phyloP scores from a whole-genome alignment of 2,329 filamentous ascomycete genomes.

The Emergomyces africanus region DNA sequence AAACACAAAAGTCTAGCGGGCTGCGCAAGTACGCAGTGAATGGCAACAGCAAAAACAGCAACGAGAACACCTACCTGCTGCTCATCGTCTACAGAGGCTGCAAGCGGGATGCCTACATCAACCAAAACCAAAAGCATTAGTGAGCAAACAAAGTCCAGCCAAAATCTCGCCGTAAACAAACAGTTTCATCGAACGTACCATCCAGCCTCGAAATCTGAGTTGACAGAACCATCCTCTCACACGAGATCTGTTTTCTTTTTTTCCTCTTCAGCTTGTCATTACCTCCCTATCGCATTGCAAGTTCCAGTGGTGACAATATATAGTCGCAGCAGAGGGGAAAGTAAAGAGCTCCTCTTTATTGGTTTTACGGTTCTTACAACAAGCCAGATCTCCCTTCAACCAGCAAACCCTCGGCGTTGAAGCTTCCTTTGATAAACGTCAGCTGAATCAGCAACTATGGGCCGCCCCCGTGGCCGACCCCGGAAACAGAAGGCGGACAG shows the following conservation, averaged over 20 bases:
- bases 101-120: slow-evolving; percentile 71
- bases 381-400: slow-evolving; percentile 5
- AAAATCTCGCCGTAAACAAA: slow-evolving; percentile 3
- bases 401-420: background rate
- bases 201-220: slow-evolving; percentile 92
- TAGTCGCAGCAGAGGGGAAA: background rate
- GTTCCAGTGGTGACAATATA: background rate
- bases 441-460: slow-evolving; percentile 15
- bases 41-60: background rate
- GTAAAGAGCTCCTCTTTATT: background rate
- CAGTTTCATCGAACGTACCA: slow-evolving; percentile 40
- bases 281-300: background rate
- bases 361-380: background rate
- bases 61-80: slow-evolving; percentile 45
- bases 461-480: slow-evolving; percentile 6
- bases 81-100: slow-evolving; percentile 91
- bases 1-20: background rate
- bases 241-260: background rate
- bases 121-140: slow-evolving; percentile 3
- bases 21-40: background rate
- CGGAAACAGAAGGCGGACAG: slow-evolving; percentile 9
- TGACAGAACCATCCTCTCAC: slow-evolving; percentile 60
- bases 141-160: background rate
- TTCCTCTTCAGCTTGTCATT: background rate
- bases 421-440: slow-evolving; percentile 1